phyloP scores from a whole-genome alignment of 2,329 filamentous ascomycete genomes.

The Ophiocordyceps camponoti-rufipedis region DNA sequence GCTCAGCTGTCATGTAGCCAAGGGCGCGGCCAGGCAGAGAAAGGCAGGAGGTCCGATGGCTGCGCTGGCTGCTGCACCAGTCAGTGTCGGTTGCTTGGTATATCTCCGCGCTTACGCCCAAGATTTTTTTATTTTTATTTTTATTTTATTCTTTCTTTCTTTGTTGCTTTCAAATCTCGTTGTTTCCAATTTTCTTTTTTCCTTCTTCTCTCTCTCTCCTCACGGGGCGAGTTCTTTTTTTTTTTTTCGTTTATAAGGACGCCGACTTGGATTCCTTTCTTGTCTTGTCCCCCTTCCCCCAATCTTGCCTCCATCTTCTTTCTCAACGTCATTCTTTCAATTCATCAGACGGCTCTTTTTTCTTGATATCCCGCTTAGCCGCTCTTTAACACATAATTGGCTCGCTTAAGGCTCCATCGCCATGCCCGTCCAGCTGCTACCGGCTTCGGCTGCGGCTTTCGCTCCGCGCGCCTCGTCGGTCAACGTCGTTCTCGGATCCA shows the following conservation, averaged over 20 bases:
- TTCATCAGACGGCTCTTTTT: not conserved
- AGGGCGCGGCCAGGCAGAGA: not conserved
- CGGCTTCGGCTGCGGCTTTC: slow-evolving; percentile 90
- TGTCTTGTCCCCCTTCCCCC: no score
- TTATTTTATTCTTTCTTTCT: slow-evolving; percentile 20
- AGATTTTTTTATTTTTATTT: slow-evolving; percentile 13
- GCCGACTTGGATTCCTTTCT: no score
- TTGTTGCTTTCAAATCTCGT: slow-evolving; percentile 10
- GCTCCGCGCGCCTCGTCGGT: slow-evolving; percentile 77
- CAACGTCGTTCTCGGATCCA: slow-evolving; percentile 83
- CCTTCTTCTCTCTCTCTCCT: not conserved
- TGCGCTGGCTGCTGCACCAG: not conserved
- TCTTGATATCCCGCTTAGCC: not conserved
- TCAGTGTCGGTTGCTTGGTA: not conserved
- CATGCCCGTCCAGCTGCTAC: slow-evolving; percentile 72
- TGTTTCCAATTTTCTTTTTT: not conserved
- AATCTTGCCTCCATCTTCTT: not conserved
- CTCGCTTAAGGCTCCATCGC: not conserved
- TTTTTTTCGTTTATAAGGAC: no score
- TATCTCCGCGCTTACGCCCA: slow-evolving; percentile 3
- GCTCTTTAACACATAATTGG: not conserved
- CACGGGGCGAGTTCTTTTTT: no score
- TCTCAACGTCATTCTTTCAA: not conserved
- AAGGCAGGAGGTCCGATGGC: not conserved
- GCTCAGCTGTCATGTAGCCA: not conserved